Evolutionary conservation across 2,329 filamentous ascomycete genomes (phyloP).

Genomic region (Pseudogymnoascus verrucosus): DNA sequence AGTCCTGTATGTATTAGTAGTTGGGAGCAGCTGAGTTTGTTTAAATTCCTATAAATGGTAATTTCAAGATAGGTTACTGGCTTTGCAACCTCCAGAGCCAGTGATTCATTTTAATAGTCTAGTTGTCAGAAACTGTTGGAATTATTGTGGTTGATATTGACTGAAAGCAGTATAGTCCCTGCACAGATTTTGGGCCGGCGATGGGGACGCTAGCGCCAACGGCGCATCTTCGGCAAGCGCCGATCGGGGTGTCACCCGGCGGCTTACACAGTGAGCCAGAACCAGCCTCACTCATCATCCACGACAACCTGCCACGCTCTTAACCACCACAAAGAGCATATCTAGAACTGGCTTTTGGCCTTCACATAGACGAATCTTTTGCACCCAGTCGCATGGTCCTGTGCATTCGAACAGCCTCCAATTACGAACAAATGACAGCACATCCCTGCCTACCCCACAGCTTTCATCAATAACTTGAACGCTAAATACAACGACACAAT

Average conservation of each 20-base stretch:
- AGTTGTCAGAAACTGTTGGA: too few species aligned
- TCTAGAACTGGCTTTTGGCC: background rate
- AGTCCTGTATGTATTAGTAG: background rate
- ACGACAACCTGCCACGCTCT: background rate
- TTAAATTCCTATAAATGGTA: too few species aligned
- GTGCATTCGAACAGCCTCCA: background rate
- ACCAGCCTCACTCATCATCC: background rate
- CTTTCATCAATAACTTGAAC: background rate
- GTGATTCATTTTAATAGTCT: too few species aligned
- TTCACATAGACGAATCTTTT: background rate
- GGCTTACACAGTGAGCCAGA: background rate
- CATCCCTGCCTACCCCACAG: background rate
- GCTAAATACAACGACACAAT: background rate
- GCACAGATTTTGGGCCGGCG: too few species aligned
- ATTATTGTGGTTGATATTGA: too few species aligned
- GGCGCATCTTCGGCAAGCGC: slow-evolving; percentile 6
- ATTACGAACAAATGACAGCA: background rate
- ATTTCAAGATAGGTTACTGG: too few species aligned
- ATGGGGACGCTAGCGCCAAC: background rate
- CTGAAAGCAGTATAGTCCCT: too few species aligned
- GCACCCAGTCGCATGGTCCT: background rate
- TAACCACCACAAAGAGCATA: background rate
- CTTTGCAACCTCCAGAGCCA: too few species aligned
- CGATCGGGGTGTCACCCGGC: slow-evolving; percentile 1
- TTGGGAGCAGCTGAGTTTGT: too few species aligned